Base-by-base conservation (phyloP, 495 filamentous ascomycete genomes). In the Xylaria grammica region DNA sequence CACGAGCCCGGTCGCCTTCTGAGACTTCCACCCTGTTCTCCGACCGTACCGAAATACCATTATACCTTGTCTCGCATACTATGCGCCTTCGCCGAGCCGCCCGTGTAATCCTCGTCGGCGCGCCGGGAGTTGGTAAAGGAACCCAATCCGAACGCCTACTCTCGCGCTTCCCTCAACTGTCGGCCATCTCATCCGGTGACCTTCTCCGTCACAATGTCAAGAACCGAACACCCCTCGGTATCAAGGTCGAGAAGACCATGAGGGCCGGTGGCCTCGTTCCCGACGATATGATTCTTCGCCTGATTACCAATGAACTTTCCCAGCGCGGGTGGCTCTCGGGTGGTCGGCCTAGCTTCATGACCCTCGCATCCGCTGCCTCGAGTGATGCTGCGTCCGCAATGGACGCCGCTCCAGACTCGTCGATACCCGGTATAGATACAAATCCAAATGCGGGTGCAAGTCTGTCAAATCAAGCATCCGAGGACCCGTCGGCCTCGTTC, bases 171-270 rank as follows among this genome's bases (percentile, higher is more conserved):
- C 91, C 94, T 17, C 90, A 97, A 70, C 79, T 99, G 32, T 91
- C 93, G 9, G 88, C 93, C 4, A 93, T 99, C 78, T 95, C 91
- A 78, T 97, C 95, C 20, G 95, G 95, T 15, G 95, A 98, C 72
- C 79, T 99, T 13, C 81, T 99, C 54, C 86, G 95, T 46, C 87
- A 95, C 72, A 96, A 97, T 92, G 95, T 94, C 67, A 88, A 93
- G 74, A 87, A 87, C 40, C 86, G 86, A 69, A 97, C 95, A 2
- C 84, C 92, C 27, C 85, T 98, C 36, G 95, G 95, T 57, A 87
- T 96, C 69, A 87, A 94, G 85, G 95, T 94, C 65, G 92, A 97
- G 77, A 82, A 82, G 67, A 87, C 89, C 64, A 97, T 99, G 84
- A 90, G 90, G 72, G 79, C 88, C 26, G 94, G 94, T 64, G 87